Evolutionary conservation across 1,284 basidiomycete genomes (phyloP).

Genomic region (Sporisorium exsertum): DNA sequence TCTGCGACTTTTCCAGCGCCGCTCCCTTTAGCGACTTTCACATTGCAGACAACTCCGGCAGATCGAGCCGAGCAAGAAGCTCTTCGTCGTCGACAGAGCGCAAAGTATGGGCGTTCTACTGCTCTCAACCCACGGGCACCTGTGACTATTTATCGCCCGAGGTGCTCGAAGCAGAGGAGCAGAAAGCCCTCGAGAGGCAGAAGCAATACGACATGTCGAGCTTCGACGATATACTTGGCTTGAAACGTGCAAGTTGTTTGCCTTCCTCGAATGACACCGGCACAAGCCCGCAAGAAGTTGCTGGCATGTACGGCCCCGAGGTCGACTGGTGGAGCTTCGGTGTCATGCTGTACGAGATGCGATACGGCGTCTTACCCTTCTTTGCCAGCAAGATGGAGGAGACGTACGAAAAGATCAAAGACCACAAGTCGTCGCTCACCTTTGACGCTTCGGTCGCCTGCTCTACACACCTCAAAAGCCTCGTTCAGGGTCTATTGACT

Average conservation of each 20-base stretch:
- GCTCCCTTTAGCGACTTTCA: constrained; percentile 63
- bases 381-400: constrained; percentile 61
- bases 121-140: constrained; percentile 63
- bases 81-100: constrained; percentile 21
- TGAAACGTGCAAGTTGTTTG: constrained; percentile 3
- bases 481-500: constrained; percentile 52
- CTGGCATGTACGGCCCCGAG: constrained; percentile 65
- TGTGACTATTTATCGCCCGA: constrained; percentile 68
- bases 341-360: constrained; percentile 67
- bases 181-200: constrained; percentile 49
- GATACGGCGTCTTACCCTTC: constrained; percentile 63
- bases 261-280: not conserved
- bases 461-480: constrained; percentile 31
- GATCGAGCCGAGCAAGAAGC: not conserved
- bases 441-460: constrained; percentile 40
- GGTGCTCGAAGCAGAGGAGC: constrained; percentile 62
- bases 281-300: constrained; percentile 13
- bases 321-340: constrained; percentile 69
- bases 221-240: constrained; percentile 33
- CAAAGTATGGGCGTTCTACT: constrained; percentile 61
- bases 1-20: constrained; percentile 67
- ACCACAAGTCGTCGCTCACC: constrained; percentile 50
- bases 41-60: not conserved
- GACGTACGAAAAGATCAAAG: constrained; percentile 63
- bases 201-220: constrained; percentile 26